Evolutionary conservation across 345 rosid genomes (phyloP).

Genomic region (Citrus glauca): DNA sequence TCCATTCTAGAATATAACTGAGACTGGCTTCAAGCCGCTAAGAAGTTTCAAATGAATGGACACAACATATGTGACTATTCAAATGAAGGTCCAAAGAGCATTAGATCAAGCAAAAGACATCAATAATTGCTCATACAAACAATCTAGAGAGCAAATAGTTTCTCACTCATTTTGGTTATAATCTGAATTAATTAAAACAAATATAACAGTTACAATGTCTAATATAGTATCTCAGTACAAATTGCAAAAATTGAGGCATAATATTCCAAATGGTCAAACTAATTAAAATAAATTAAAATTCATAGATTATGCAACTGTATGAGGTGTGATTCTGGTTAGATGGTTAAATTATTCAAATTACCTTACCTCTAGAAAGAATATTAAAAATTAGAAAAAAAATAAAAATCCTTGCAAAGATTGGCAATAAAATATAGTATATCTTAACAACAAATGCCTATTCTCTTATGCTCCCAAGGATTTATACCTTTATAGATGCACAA

Average conservation of each 20-base stretch:
- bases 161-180: background rate
- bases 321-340: background rate
- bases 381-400: background rate
- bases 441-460: background rate
- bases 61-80: background rate
- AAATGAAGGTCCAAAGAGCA: background rate
- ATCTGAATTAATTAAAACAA: background rate
- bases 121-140: background rate
- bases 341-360: background rate
- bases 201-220: background rate
- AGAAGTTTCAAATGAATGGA: background rate
- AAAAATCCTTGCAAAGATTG: background rate
- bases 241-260: background rate
- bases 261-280: background rate
- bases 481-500: conserved; percentile 71
- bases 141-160: background rate
- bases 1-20: background rate
- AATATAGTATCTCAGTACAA: background rate
- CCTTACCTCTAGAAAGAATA: background rate
- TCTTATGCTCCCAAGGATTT: conserved; percentile 8
- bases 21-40: background rate
- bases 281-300: background rate
- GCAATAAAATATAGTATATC: background rate
- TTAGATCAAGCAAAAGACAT: background rate
- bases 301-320: background rate